Percentiles rank a stretch among this genome's conserved stretches.
Conservation (phyloP, 768 basidiomycete species). For the Boletus vermiculosoides region DNA sequence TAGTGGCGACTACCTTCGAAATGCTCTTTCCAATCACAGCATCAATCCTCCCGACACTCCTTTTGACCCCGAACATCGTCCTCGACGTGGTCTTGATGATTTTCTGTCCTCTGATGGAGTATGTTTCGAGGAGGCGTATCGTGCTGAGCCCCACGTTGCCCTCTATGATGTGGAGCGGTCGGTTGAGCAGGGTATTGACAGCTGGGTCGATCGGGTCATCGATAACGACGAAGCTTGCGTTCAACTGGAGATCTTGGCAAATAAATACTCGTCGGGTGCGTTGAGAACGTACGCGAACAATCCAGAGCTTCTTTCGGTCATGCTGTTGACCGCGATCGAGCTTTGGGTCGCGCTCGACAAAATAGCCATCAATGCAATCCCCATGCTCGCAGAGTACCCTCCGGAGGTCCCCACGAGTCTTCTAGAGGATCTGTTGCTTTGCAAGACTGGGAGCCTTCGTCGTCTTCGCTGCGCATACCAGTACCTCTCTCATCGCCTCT, state of each 20-base stretch:
- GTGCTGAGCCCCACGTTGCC: constrained; percentile 10
- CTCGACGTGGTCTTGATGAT: no score
- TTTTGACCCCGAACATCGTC: not conserved
- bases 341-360: no score
- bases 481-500: constrained; percentile 35
- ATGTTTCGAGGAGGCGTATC: not conserved
- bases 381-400: no score
- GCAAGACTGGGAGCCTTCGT: constrained; percentile 24
- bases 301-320: no score
- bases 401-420: constrained; percentile 23
- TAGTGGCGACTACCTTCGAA: no score
- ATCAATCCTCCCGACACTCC: constrained; percentile 1
- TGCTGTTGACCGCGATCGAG: no score
- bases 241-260: constrained; percentile 11
- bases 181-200: constrained; percentile 32
- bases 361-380: no score
- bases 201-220: constrained; percentile 30
- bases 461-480: constrained; percentile 5
- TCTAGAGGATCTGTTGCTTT: constrained; percentile 44
- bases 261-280: constrained; percentile 31
- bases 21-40: no score
- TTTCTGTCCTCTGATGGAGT: no score
- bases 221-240: no score
- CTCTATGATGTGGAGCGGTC: constrained; percentile 40
- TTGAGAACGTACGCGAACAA: constrained; percentile 20